phyloP scores from a whole-genome alignment of 768 basidiomycete species.

The Hydnum rufescens region DNA sequence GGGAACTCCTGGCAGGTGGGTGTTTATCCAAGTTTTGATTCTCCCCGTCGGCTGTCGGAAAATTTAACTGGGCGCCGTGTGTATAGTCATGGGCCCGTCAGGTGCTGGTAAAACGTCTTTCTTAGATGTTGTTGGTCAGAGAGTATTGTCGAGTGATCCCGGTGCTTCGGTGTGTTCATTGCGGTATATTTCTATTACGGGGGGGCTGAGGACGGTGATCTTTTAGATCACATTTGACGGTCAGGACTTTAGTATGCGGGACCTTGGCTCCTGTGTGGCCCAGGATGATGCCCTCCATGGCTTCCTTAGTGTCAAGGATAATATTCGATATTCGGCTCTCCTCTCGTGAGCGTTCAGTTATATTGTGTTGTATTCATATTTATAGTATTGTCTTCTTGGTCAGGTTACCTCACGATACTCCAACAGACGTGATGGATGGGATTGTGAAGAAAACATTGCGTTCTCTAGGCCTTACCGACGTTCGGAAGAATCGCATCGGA shows the following conservation, averaged over 20 bases:
- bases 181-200: conserved; percentile 1
- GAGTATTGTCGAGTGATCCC: conserved; percentile 12
- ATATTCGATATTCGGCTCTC: conserved; percentile 30
- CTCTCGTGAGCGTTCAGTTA: conserved; percentile 22
- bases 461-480: conserved; percentile 28
- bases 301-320: conserved; percentile 36
- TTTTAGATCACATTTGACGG: conserved; percentile 13
- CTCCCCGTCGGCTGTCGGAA: too few species aligned
- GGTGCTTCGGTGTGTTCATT: conserved; percentile 6
- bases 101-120: conserved; percentile 20
- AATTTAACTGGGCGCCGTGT: too few species aligned
- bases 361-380: background rate
- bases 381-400: background rate
- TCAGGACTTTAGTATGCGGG: conserved; percentile 18
- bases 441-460: conserved; percentile 28
- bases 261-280: conserved; percentile 33
- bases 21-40: too few species aligned
- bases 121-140: conserved; percentile 13
- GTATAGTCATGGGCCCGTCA: conserved; percentile 11
- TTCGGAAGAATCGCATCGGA: conserved; percentile 33
- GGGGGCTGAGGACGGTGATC: background rate
- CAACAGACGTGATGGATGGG: conserved; percentile 18
- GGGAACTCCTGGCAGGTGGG: too few species aligned
- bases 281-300: conserved; percentile 41
- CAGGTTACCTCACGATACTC: conserved; percentile 11